A percentile compares a stretch with the other conserved stretches of the same genome.
These are phyloP conservation scores for Alternaria gansuensis DNA, from an alignment of 2,329 filamentous ascomycete species.

Conservation along the genomic window DNA sequence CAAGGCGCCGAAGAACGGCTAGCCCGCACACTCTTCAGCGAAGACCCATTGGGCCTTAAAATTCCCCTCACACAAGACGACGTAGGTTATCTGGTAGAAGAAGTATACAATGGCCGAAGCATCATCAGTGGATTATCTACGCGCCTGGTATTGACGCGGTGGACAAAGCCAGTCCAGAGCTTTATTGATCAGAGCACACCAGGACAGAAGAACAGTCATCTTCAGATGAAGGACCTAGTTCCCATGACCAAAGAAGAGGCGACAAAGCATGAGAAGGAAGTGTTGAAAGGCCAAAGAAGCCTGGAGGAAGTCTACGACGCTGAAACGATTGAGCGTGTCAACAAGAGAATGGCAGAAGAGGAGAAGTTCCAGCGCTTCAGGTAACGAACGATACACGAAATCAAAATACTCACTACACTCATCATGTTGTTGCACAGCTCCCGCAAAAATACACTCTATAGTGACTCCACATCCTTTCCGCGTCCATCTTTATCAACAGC, in stretches of 20 bases:
- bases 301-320: conserved; percentile 78
- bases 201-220: conserved; percentile 78
- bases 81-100: conserved; percentile 87
- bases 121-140: conserved; percentile 83
- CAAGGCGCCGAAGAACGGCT: conserved; percentile 83
- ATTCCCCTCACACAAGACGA: conserved; percentile 81
- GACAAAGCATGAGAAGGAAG: conserved; percentile 76
- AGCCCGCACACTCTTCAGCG: conserved; percentile 62
- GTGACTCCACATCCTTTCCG: neutral
- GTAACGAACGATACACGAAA: conserved; percentile 33
- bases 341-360: conserved; percentile 73
- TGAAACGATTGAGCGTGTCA: conserved; percentile 72
- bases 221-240: conserved; percentile 77
- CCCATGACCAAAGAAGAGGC: conserved; percentile 95
- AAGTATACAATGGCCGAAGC: conserved; percentile 85
- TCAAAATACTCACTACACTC: neutral
- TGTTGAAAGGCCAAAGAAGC: conserved; percentile 73
- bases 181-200: conserved; percentile 72
- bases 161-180: conserved; percentile 71
- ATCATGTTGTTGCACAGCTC: neutral
- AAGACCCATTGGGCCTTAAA: conserved; percentile 75
- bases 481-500: neutral
- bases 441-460: neutral
- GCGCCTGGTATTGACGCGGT: conserved; percentile 79
- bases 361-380: conserved; percentile 62